These are phyloP conservation scores for Microdochium trichocladiopsis DNA, from an alignment of 2,329 filamentous ascomycete genomes.

Conservation along the genomic window DNA sequence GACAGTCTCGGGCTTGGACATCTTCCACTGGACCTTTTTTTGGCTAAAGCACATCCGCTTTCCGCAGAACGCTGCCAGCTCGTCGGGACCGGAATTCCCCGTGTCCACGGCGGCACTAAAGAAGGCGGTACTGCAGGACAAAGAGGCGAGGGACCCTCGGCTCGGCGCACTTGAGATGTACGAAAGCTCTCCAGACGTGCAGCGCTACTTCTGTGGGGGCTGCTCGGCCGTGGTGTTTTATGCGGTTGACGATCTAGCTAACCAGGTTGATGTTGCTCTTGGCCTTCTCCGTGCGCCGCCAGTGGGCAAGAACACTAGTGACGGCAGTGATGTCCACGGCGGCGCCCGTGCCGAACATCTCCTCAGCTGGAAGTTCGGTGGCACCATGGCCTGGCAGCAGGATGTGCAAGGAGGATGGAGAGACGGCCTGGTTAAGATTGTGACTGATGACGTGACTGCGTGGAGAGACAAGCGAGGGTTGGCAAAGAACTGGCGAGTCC, in stretches of 20 bases:
- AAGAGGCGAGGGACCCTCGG: conserved; percentile 19
- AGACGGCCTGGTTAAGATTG: conserved; percentile 19
- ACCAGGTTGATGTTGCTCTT: conserved; percentile 34
- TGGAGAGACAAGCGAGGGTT: conserved; percentile 24
- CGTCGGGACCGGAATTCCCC: conserved; percentile 19
- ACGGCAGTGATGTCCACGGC: conserved; percentile 8
- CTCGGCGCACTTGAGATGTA: conserved; percentile 36
- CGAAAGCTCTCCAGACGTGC: conserved; percentile 32
- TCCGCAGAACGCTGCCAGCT: conserved; percentile 2
- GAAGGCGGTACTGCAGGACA: conserved; percentile 16
- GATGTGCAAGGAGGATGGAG: conserved; percentile 34
- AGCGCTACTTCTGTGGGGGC: conserved; percentile 39
- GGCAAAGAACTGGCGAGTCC: conserved; percentile 20
- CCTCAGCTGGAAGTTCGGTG: conserved; percentile 33
- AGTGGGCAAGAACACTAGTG: background rate
- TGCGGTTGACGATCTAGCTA: conserved; percentile 25
- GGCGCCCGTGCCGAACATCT: conserved; percentile 38
- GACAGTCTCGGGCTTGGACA: conserved; percentile 29
- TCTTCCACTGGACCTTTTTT: conserved; percentile 37
- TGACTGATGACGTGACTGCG: conserved; percentile 24
- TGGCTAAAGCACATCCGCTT: conserved; percentile 31
- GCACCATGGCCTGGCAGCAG: conserved; percentile 18
- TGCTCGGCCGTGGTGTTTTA: conserved; percentile 43
- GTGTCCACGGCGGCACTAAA: conserved; percentile 21
- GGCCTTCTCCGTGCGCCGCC: conserved; percentile 33